These are phyloP conservation scores for Candolleomyces eurysporus DNA, from an alignment of 768 basidiomycete species.

Conservation along the genomic window DNA sequence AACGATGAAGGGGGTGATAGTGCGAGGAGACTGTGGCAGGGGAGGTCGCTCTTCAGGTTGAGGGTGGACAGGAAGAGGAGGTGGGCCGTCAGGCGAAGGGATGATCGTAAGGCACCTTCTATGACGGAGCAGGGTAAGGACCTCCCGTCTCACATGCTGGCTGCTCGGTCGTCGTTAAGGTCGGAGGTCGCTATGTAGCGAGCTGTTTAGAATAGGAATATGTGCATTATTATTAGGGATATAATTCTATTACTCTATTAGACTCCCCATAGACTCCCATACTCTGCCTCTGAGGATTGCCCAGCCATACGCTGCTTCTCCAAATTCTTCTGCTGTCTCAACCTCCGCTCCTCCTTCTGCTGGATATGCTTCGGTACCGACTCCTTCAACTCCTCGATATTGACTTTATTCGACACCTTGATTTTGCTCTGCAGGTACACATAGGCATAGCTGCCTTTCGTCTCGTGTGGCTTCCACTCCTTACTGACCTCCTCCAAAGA, in stretches of 20 bases:
- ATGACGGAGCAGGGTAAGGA: no score
- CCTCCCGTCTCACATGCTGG: no score
- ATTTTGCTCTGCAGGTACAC: conserved; percentile 44
- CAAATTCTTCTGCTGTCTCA: conserved; percentile 18
- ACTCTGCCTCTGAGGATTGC: neutral
- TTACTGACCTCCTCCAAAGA: conserved; percentile 46
- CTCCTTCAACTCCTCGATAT: conserved; percentile 3
- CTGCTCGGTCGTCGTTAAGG: no score
- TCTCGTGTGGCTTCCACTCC: conserved; percentile 50
- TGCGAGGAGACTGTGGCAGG: neutral
- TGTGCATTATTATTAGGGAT: neutral
- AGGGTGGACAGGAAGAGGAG: neutral
- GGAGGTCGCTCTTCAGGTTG: neutral
- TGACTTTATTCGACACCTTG: conserved; percentile 13
- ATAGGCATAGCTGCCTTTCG: conserved; percentile 33
- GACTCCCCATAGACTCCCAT: neutral
- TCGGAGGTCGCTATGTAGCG: no score
- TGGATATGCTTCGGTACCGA: conserved; percentile 12
- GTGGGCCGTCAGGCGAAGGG: no score
- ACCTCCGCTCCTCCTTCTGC: conserved; percentile 11
- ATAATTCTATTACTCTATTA: neutral
- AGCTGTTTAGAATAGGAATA: neutral
- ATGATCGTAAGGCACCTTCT: no score
- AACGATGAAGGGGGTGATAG: neutral
- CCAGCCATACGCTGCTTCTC: conserved; percentile 14